Evolutionary conservation across 164 flowering plant genomes (phyloP), one percentile per base, ranked within the genome.

Genomic region (Magnolia sinica): DNA sequence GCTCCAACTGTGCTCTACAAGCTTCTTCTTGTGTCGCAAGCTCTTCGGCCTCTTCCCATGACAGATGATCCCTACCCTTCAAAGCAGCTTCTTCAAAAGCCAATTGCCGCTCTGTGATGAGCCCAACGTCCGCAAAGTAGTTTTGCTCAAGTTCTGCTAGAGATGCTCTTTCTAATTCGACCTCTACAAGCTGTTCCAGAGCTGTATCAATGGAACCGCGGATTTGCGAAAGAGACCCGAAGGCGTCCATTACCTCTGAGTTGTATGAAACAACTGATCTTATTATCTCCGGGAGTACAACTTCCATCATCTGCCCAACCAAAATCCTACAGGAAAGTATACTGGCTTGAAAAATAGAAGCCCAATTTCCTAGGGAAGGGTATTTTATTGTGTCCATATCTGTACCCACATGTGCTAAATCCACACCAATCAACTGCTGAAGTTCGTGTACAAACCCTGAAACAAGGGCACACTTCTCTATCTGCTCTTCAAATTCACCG

Each of bases 41-140:
- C 81, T 96, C 99, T 82, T 96, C 99, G 49, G 99, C 96, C 77
- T 96, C 99, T 83, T 96, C 99, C 99, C 99, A 96, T 13, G 99
- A 96, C 22, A 96, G 87, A 82, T 92, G 90, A 81, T 96, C 99
- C 79, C 99, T 86, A 67, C 97, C 93, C 80, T 90, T 88, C 68
- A 86, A 78, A 79, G 99, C 90, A 82, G 98, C 98, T 83, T 93
- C 99, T 87, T 92, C 89, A 76, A 96, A 93, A 82, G 95, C 95
- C 87, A 91, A 83, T 82, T 93, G 99, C 84, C 86, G 88, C 83
- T 93, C 98, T 27, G 98, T 92, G 37, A 93, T 92, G 76, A 83
- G 87, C 68, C 95, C 94, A 86, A 96, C 98, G 82, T 91, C 88
- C 22, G 88, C 84, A 86, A 89, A 94, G 83, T 96, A 96, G 83